Conservation (phyloP, 208 protist genomes). For the Giardia muris region DNA sequence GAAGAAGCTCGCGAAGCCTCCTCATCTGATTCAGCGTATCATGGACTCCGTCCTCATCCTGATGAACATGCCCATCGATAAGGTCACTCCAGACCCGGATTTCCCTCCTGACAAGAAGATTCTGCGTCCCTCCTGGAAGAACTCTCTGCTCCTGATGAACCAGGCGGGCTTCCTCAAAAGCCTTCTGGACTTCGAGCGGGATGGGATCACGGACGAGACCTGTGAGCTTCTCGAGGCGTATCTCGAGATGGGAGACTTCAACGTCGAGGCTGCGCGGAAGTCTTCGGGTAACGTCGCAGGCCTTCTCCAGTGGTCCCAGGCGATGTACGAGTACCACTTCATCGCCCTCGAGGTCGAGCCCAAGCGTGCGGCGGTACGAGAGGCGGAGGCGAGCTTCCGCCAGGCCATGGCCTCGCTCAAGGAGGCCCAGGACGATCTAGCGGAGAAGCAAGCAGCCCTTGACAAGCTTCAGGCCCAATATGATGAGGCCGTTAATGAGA, state of each 20-base stretch:
- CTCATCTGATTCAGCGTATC: conserved; percentile 79
- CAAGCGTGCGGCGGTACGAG: conserved; percentile 62
- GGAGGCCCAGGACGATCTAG: conserved; percentile 70
- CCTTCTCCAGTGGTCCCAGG: conserved; percentile 77
- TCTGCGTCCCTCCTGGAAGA: conserved; percentile 41
- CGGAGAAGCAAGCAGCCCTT: conserved; percentile 75
- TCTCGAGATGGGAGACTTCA: conserved; percentile 77
- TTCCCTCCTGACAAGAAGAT: conserved; percentile 47
- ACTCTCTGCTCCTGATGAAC: conserved; percentile 46
- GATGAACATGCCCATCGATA: conserved; percentile 26
- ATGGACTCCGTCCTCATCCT: conserved; percentile 84
- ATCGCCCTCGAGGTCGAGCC: conserved; percentile 80
- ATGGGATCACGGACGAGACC: conserved; percentile 89
- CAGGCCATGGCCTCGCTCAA: conserved; percentile 51
- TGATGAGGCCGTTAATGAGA: conserved; percentile 70
- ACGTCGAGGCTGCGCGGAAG: conserved; percentile 61
- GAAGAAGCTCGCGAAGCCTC: conserved; percentile 72
- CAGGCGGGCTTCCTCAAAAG: conserved; percentile 48
- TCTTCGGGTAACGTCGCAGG: conserved; percentile 51
- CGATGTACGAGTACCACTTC: conserved; percentile 84
- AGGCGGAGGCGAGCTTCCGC: conserved; percentile 42
- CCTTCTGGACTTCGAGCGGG: conserved; percentile 53
- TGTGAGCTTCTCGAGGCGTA: conserved; percentile 88
- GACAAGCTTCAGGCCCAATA: conserved; percentile 69
- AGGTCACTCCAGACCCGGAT: conserved; percentile 31